Conservation (phyloP, 1,139 yeast species). For the Saccharomyces hybrid region DNA sequence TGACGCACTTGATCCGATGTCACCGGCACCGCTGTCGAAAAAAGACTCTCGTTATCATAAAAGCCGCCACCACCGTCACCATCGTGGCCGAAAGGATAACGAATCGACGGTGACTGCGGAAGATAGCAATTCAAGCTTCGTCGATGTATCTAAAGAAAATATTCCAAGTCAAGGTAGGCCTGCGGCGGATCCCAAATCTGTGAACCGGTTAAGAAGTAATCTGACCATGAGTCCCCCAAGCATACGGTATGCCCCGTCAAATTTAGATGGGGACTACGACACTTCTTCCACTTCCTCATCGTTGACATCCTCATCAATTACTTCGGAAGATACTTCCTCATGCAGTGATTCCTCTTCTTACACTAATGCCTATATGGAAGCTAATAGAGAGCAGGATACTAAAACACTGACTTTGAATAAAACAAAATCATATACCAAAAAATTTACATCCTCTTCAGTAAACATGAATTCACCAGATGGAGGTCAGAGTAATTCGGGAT, state of each 20-base stretch:
- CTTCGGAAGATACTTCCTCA: not conserved
- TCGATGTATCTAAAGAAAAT: not conserved
- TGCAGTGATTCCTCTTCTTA: constrained; percentile 1
- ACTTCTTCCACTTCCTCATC: not conserved
- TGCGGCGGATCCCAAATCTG: not conserved
- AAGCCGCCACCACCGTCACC: not conserved
- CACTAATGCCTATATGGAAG: not conserved
- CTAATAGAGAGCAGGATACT: not conserved
- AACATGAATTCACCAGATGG: constrained; percentile 3
- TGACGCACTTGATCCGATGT: not conserved
- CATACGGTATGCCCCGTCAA: constrained; percentile 1
- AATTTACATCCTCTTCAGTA: constrained; percentile 6
- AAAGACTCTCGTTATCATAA: constrained; percentile 3
- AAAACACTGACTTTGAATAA: not conserved
- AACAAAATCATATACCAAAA: not conserved
- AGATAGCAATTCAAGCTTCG: not conserved
- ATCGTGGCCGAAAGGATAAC: not conserved
- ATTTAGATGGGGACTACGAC: constrained; percentile 1
- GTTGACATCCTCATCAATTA: not conserved
- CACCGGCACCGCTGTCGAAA: not conserved
- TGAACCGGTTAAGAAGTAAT: not conserved
- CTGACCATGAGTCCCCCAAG: constrained; percentile 4
- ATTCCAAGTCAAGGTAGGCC: not conserved
- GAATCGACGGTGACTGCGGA: not conserved
- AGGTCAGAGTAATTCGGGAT: constrained; percentile 2